Conservation (phyloP, 305 asterid species). For the Solanum hybrid region DNA sequence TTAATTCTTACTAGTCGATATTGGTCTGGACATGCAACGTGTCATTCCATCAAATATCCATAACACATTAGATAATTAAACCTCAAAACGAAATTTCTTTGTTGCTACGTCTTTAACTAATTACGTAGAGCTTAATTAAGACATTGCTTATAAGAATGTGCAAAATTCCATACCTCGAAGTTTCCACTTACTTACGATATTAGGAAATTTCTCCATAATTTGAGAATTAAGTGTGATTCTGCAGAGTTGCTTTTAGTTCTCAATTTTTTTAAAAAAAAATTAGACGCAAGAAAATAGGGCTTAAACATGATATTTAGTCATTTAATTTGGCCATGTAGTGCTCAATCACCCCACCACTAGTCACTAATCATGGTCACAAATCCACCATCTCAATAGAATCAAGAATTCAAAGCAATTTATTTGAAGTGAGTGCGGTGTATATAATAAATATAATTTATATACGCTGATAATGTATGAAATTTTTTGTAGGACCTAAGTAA, state of each 20-base stretch:
- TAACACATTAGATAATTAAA: background rate
- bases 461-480: accelerated
- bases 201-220: background rate
- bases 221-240: background rate
- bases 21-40: background rate
- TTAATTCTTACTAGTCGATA: background rate
- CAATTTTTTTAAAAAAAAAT: background rate
- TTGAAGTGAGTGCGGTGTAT: background rate
- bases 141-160: background rate
- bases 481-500: background rate
- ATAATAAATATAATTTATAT: background rate
- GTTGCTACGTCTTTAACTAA: background rate
- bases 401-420: background rate
- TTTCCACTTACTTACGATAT: background rate
- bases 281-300: background rate
- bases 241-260: background rate
- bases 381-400: background rate
- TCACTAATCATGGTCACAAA: background rate
- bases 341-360: background rate
- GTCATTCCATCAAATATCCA: background rate
- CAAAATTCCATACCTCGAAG: background rate
- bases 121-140: background rate
- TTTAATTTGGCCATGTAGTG: background rate
- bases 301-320: background rate
- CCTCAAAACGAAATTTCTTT: background rate